These are phyloP conservation scores for Saraca asoca DNA, from an alignment of 331 rosid species.

Conservation along the genomic window DNA sequence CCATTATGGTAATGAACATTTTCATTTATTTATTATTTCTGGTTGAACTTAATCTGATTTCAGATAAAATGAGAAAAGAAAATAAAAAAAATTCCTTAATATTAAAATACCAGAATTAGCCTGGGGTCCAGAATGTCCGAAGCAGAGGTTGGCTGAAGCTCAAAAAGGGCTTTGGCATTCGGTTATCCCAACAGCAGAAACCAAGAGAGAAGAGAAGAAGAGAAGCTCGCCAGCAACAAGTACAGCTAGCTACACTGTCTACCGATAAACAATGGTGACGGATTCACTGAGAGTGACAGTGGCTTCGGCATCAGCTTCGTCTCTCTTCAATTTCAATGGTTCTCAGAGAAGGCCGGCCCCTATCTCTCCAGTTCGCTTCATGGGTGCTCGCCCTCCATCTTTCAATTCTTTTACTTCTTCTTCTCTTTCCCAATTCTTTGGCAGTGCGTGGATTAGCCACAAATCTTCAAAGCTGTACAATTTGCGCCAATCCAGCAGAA, in stretches of 20 bases:
- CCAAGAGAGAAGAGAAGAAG: conserved; percentile 13
- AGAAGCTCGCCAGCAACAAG: not conserved
- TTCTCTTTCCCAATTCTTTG: conserved; percentile 61
- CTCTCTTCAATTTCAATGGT: conserved; percentile 57
- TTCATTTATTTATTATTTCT: not conserved
- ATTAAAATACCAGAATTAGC: not conserved
- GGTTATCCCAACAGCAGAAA: conserved; percentile 42
- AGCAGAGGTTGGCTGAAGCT: not conserved
- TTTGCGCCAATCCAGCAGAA: conserved; percentile 47
- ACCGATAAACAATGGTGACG: conserved; percentile 48
- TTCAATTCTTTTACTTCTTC: conserved; percentile 53
- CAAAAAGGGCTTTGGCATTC: not conserved
- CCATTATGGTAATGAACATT: not conserved
- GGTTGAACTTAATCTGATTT: conserved; percentile 4
- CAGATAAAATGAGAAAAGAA: not conserved
- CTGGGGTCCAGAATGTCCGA: conserved; percentile 1
- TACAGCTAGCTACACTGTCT: not conserved
- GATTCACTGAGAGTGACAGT: conserved; percentile 46
- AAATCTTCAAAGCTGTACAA: conserved; percentile 33
- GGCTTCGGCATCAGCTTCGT: conserved; percentile 42
- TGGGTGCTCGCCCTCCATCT: conserved; percentile 48
- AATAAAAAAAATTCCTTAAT: not conserved
- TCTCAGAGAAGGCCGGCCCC: conserved; percentile 56
- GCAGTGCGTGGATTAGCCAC: conserved; percentile 41
- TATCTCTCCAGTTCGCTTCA: conserved; percentile 51